Evolutionary conservation across 768 basidiomycete genomes (phyloP).

Genomic region (Trametes gibbosa): DNA sequence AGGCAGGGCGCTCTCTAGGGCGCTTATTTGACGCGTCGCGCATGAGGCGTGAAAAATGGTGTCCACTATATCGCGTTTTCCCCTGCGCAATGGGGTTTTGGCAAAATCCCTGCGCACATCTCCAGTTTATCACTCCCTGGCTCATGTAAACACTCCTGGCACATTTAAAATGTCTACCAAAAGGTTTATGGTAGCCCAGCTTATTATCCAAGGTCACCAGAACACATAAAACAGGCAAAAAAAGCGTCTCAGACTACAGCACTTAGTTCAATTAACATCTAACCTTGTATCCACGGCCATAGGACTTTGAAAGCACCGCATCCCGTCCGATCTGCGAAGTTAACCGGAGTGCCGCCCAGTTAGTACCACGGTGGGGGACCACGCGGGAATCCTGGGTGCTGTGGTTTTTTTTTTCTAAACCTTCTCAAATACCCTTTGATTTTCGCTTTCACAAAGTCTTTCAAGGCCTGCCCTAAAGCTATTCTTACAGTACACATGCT

Average conservation of each 20-base stretch:
- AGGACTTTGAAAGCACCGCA: conserved; percentile 48
- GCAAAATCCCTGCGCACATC: not conserved
- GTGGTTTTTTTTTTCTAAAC: conserved; percentile 37
- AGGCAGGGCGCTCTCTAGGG: conserved; percentile 28
- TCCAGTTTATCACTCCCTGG: not conserved
- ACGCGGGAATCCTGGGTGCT: conserved; percentile 48
- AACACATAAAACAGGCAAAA: not conserved
- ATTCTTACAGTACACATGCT: too few relatives aligned
- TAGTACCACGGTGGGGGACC: conserved; percentile 67
- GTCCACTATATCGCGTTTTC: conserved; percentile 29
- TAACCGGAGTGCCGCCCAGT: conserved; percentile 60
- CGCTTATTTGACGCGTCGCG: conserved; percentile 19
- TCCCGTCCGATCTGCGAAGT: conserved; percentile 65
- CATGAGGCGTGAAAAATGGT: conserved; percentile 25
- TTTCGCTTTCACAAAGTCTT: not conserved
- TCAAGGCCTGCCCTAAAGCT: not conserved
- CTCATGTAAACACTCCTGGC: not conserved
- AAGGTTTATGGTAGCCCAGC: too few relatives aligned
- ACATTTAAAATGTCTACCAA: too few relatives aligned
- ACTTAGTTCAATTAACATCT: not conserved
- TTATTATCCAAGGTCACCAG: too few relatives aligned
- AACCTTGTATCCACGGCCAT: conserved; percentile 28
- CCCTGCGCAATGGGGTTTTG: not conserved
- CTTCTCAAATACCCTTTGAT: not conserved
- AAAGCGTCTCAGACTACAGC: not conserved